Evolutionary conservation across 371 early-diverging fungal genomes (phyloP).

Genomic region (Rhizopus delemar): DNA sequence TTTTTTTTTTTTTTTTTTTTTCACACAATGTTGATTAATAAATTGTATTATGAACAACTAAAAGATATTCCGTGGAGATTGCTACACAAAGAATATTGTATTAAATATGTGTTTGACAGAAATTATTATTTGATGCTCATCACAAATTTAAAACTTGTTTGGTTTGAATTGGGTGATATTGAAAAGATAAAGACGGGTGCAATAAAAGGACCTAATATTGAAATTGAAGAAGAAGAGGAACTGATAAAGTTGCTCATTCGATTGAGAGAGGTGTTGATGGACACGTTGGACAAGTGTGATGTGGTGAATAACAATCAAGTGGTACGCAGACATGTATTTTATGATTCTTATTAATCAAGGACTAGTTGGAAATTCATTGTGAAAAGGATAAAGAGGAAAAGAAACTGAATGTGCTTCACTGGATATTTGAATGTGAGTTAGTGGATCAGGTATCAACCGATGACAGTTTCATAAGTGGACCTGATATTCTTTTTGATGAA

Average conservation of each 20-base stretch:
- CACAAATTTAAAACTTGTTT: slow-evolving; percentile 18
- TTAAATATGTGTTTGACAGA: slow-evolving; percentile 16
- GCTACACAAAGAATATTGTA: slow-evolving; percentile 9
- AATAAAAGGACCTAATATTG: slow-evolving; percentile 10
- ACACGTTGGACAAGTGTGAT: not conserved
- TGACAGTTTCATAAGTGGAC: slow-evolving; percentile 4
- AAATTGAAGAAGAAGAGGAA: slow-evolving; percentile 15
- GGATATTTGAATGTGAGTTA: slow-evolving; percentile 19
- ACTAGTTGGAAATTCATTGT: slow-evolving; percentile 1
- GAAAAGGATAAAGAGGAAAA: not conserved
- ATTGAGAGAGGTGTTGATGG: not conserved
- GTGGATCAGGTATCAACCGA: slow-evolving; percentile 9
- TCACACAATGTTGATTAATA: slow-evolving; percentile 10
- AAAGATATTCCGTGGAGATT: slow-evolving; percentile 7
- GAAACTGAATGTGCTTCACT: slow-evolving; percentile 6
- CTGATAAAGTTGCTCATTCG: not conserved
- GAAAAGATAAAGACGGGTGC: slow-evolving; percentile 7
- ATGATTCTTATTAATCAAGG: not conserved
- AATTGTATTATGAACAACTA: slow-evolving; percentile 5
- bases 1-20: slow-evolving; percentile 5
- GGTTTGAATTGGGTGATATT: slow-evolving; percentile 20
- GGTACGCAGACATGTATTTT: not conserved
- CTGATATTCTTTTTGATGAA: slow-evolving; percentile 15
- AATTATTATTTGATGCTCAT: slow-evolving; percentile 16
- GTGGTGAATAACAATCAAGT: not conserved